Evolutionary conservation across 164 flowering plant species (phyloP), one percentile per base, ranked within the genome.

Genomic region (Cinnamomum chago): DNA sequence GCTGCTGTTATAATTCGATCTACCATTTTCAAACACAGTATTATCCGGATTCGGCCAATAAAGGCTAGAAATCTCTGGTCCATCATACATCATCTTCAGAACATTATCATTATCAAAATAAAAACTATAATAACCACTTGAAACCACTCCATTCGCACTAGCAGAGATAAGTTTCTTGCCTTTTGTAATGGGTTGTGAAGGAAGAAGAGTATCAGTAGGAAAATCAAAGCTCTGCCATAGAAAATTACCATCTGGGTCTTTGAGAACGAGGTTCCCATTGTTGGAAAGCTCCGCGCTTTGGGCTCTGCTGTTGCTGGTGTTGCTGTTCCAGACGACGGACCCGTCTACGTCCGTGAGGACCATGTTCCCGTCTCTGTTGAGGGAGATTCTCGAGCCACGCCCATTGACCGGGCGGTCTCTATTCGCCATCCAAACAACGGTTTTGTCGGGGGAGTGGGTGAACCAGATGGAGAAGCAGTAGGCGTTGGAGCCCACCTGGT

Each of bases 401-500:
- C 76, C 72, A 13, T 72, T 72, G 50, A 77, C 79, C 2, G 79
- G 79, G 11, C 25, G 24, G 30, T 72, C 79, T 60, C 72, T 20
- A 47, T 76, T 76, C 9, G 72, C 79, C 71, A 58, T 72, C 79
- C 79, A 76, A 27, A 55, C 75, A 18, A 76, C 72, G 2, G 79
- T 67, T 68, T 58, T 70, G 58, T 76, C 22, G 3, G 50, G 33
- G 3, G 76, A 27, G 12, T 79, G 30, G 7, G 81, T 67, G 72
- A 79, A 76, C 81, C 79, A 79, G 50, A 79, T 76, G 50, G 82
- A 55, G 70, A 76, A 76, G 27, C 18, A 69, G 68, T 60, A 75
- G 22, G 77, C 77, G 15, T 75, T 68, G 22, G 58, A 23, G 23
- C 77, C 77, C 9, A 69, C 77, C 25, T 14, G 22, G 67, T 58